phyloP scores from a whole-genome alignment of 306 rosid species.

The apple (Malus domestica) region ASM211411v1 NC_041802.1:2123501-2124000 shows the following conservation, averaged over 20 bases:
- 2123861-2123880: slow-evolving; percentile 62
- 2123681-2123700: slow-evolving; percentile 41
- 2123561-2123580: slow-evolving; percentile 23
- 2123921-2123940: slow-evolving; percentile 70
- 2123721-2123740: slow-evolving; percentile 91
- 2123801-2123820: slow-evolving; percentile 56
- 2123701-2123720: slow-evolving; percentile 69
- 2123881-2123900: slow-evolving; percentile 78
- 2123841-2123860: slow-evolving; percentile 43
- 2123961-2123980: slow-evolving; percentile 60
- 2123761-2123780: slow-evolving; percentile 46
- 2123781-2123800: slow-evolving; percentile 48
- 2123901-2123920: slow-evolving; percentile 52
- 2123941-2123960: slow-evolving; percentile 39
- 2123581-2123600: slow-evolving; percentile 50
- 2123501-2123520: neutral
- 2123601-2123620: slow-evolving; percentile 55
- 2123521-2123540: slow-evolving; percentile 25
- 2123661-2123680: slow-evolving; percentile 12
- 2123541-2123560: neutral
- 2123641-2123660: slow-evolving; percentile 27
- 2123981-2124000: slow-evolving; percentile 70
- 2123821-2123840: slow-evolving; percentile 40
- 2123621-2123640: slow-evolving; percentile 16
- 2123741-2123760: slow-evolving; percentile 92